Base-by-base conservation (phyloP, 164 flowering plant species). In the Hamamelis virginiana region DNA sequence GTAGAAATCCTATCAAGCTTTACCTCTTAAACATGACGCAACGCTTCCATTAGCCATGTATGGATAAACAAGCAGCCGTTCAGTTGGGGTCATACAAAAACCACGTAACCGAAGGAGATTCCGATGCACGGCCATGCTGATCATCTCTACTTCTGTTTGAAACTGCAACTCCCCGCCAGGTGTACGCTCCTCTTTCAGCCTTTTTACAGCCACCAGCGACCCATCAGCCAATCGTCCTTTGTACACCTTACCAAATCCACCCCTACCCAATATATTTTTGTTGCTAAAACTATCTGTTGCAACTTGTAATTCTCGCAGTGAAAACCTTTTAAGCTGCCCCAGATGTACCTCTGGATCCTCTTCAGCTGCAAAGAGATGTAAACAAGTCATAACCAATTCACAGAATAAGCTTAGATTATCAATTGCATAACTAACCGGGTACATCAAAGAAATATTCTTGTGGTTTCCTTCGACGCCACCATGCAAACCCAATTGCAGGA, bases 91-190 rank as follows among this genome's bases (percentile, higher is more conserved):
- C 91, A 87, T 87, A 69, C 91, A 87, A 70, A 87, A 87, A 3
- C 91, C 91, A 57, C 87, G 89, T 46, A 87, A 48, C 5, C 89
- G 78, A 33, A 87, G 88, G 47, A 87, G 84, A 74, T 87, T 87
- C 22, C 89, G 80, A 71, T 87, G 91, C 47, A 87, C 91, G 27
- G 91, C 91, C 91, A 87, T 87, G 77, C 91, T 87, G 55, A 87
- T 87, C 91, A 87, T 87, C 78, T 87, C 91, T 6, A 87, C 91
- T 73, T 87, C 91, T 19, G 91, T 87, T 64, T 87, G 91, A 70
- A 87, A 87, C 79, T 87, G 91, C 68, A 87, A 59, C 76, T 87
- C 91, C 11, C 91, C 91, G 25, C 91, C 91, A 38, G 86, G 91
- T 5, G 89, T 87, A 1, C 91, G 87, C 78, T 87, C 91, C 73